Evolutionary conservation across 768 basidiomycete genomes (phyloP), one percentile per base, ranked within the genome.

Genomic region (Hygrocybe coccinea): DNA sequence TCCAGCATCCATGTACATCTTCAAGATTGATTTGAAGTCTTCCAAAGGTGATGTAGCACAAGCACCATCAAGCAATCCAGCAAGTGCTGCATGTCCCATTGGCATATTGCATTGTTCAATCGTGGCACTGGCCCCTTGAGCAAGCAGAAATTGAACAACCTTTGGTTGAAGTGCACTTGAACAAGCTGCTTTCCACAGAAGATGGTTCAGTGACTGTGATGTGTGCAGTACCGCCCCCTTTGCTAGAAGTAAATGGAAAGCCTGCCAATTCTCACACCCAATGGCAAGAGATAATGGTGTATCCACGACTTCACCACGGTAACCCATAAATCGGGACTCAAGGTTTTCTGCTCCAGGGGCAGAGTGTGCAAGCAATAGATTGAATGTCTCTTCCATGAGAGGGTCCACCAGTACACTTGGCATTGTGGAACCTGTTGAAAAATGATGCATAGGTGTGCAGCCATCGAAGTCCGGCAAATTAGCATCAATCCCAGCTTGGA

Each of bases 261-360:
- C 12, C 33, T 50, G 38, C 57, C 57, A 58, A 17, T 58, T 58
- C 5, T 41, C 4, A 39, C n/a, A 45, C 2, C 36, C 17, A 6
- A 58, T 49, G 1, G 57, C 57, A 6, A 58, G 54, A 19, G 54
- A 58, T 39, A 58, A 53, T 11, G 57, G 57, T 19, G 52, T 54
- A 5, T 54, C 25, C 38, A 57, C 50, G 2, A 19, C 34, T 47
- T 10, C 43, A 52, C 8, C 29, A 29, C 3, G 3, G 29, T 49
- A 2, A 25, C 51, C 1, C n/a, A n/a, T n/a, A n/a, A n/a, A n/a
- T 14, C 44, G 50, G 21, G 36, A 51, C 10, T 45, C 48, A 52
- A 58, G 39, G n/a, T 50, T 58, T 25, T 58, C 53, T 43, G 54
- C 57, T 15, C 54, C 57, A 2, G 48, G 29, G 25, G 57, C 43